A percentile compares a stretch with the other conserved stretches of the same genome.
Evolutionary conservation across 2,329 filamentous ascomycete genomes (phyloP).

Genomic region (Claviceps sp.): DNA sequence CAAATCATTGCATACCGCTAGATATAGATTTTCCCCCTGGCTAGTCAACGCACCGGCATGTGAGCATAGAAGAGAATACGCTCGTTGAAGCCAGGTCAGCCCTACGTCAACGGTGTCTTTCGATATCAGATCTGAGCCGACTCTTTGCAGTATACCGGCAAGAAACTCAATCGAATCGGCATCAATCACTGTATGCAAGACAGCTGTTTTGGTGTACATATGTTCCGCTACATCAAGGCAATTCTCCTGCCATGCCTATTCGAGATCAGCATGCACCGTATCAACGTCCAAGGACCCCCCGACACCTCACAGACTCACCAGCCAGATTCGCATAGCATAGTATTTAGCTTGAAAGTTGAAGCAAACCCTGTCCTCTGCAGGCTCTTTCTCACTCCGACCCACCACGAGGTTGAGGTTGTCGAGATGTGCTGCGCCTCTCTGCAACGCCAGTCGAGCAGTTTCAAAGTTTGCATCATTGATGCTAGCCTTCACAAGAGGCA

Average conservation of each 20-base stretch:
- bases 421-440: constrained; percentile 37
- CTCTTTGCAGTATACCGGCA: constrained; percentile 56
- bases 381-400: constrained; percentile 1
- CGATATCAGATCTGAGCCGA: constrained; percentile 47
- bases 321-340: constrained; percentile 46
- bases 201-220: constrained; percentile 51
- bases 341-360: constrained; percentile 45
- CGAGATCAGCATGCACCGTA: constrained; percentile 8
- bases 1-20: constrained; percentile 52
- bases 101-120: constrained; percentile 42
- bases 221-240: constrained; percentile 66
- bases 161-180: constrained; percentile 43
- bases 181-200: constrained; percentile 27
- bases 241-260: constrained; percentile 60
- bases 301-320: constrained; percentile 36
- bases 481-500: constrained; percentile 47
- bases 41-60: constrained; percentile 41
- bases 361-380: too few species aligned
- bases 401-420: neutral
- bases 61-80: constrained; percentile 42
- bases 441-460: constrained; percentile 46
- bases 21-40: constrained; percentile 48
- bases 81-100: constrained; percentile 60
- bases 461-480: constrained; percentile 40
- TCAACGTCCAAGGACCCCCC: too few species aligned